Percentiles rank a stretch among this genome's conserved stretches.
Conservation (phyloP, 2,329 filamentous ascomycete species). For the Simplicillium sp. region DNA sequence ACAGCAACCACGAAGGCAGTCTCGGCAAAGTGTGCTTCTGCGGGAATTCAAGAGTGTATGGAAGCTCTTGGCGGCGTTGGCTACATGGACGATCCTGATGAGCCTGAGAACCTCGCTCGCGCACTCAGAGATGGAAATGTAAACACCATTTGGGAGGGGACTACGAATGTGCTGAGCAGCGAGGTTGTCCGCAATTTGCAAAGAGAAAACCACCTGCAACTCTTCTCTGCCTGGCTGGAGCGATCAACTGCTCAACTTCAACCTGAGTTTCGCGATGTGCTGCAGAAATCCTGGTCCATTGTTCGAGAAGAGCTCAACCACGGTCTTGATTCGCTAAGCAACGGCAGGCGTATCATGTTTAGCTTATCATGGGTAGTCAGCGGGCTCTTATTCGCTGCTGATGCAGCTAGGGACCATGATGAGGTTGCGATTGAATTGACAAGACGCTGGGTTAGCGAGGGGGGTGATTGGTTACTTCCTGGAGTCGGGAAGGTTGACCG, state of each 20-base stretch:
- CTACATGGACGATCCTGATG: constrained; percentile 9
- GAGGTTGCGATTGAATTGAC: constrained; percentile 3
- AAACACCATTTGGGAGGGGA: constrained; percentile 10
- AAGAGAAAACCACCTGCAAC: constrained; percentile 3
- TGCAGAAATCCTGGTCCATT: constrained; percentile 1
- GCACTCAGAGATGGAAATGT: constrained; percentile 6
- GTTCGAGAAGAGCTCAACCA: background rate
- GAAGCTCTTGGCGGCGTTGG: constrained; percentile 8
- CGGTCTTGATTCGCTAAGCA: constrained; percentile 3
- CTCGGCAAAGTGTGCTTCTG: constrained; percentile 5
- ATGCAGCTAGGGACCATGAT: constrained; percentile 5
- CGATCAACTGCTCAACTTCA: background rate
- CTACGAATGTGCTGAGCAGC: constrained; percentile 9
- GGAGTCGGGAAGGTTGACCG: background rate
- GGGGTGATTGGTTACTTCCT: constrained; percentile 6
- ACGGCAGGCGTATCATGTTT: constrained; percentile 7
- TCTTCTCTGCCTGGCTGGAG: constrained; percentile 2
- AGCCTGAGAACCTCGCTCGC: constrained; percentile 7
- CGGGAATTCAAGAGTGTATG: constrained; percentile 8
- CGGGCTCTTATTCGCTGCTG: constrained; percentile 4
- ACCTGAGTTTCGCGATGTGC: background rate
- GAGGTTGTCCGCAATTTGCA: constrained; percentile 8
- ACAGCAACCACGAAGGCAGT: constrained; percentile 7
- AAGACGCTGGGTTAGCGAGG: constrained; percentile 5
- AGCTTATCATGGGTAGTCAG: constrained; percentile 7